Percentiles rank a stretch among this genome's conserved stretches.
Conservation (phyloP, 257 asterid species). For the Avicennia marina region DNA sequence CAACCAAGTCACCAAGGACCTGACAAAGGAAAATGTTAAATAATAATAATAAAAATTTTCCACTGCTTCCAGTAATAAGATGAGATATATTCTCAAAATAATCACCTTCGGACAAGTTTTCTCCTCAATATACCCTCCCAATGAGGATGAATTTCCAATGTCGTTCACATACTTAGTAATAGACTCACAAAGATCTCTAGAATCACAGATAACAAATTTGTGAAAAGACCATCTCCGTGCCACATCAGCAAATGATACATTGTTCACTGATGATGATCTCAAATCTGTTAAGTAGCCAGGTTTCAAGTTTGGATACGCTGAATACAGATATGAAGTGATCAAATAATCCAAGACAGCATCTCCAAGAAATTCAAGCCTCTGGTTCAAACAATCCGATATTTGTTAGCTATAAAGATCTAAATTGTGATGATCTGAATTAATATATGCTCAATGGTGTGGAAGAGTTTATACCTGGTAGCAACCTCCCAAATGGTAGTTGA, state of each 20-base stretch:
- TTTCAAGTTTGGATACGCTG: constrained; percentile 67
- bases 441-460: too few species aligned
- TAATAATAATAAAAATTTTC: background rate
- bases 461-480: too few species aligned
- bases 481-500: too few species aligned
- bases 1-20: constrained; percentile 93
- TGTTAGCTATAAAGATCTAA: too few species aligned
- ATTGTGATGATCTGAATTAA: too few species aligned
- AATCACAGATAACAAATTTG: constrained; percentile 56
- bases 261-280: constrained; percentile 73
- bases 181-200: constrained; percentile 52
- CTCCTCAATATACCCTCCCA: constrained; percentile 35
- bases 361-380: constrained; percentile 92
- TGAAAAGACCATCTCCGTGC: constrained; percentile 60
- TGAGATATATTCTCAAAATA: background rate
- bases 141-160: constrained; percentile 35
- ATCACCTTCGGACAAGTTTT: constrained; percentile 81
- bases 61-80: constrained; percentile 15
- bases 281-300: constrained; percentile 95
- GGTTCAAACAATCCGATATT: too few species aligned
- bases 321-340: constrained; percentile 76
- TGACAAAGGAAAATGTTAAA: constrained; percentile 36
- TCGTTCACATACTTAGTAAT: constrained; percentile 47
- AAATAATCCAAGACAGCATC: constrained; percentile 95
- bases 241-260: constrained; percentile 70